A percentile compares a stretch with the other conserved stretches of the same genome.
Evolutionary conservation across 192 early-diverging fungal species (phyloP).

Genomic region (Rhizophagus sp.): DNA sequence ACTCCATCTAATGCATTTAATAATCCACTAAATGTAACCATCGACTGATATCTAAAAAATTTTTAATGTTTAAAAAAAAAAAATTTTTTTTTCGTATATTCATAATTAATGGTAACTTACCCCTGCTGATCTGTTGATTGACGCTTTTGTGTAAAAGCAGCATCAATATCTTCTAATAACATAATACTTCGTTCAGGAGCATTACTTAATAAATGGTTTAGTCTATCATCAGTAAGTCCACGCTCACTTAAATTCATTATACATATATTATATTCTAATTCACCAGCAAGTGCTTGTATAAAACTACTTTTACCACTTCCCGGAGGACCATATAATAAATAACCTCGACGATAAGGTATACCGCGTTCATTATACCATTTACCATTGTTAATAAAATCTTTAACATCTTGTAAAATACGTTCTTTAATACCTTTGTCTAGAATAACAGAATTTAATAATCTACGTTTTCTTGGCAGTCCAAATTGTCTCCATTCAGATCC

Average conservation of each 20-base stretch:
- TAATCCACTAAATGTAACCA: conserved; percentile 84
- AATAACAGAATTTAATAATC: conserved; percentile 72
- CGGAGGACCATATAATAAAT: conserved; percentile 84
- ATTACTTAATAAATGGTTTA: conserved; percentile 79
- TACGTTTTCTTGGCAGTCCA: conserved; percentile 83
- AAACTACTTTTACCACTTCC: conserved; percentile 93
- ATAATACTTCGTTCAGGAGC: conserved; percentile 79
- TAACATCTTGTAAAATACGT: conserved; percentile 68
- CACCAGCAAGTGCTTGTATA: conserved; percentile 86
- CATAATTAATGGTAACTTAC: conserved; percentile 25
- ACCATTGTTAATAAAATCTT: conserved; percentile 75
- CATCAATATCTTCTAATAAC: conserved; percentile 83
- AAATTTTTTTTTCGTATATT: no score
- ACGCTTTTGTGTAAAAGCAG: conserved; percentile 72
- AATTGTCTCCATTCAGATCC: conserved; percentile 97
- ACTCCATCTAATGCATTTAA: conserved; percentile 91
- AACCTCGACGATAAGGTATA: conserved; percentile 90
- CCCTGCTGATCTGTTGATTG: conserved; percentile 72
- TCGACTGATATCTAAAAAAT: conserved; percentile 62
- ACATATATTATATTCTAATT: conserved; percentile 87
- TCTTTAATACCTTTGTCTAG: conserved; percentile 68
- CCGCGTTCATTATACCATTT: conserved; percentile 84
- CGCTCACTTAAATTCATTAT: conserved; percentile 82
- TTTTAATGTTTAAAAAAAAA: background rate
- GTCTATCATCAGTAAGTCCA: conserved; percentile 80